Conservation (phyloP, 1,139 yeast species). For the Hemisphaericaspora lyxosophila region DNA sequence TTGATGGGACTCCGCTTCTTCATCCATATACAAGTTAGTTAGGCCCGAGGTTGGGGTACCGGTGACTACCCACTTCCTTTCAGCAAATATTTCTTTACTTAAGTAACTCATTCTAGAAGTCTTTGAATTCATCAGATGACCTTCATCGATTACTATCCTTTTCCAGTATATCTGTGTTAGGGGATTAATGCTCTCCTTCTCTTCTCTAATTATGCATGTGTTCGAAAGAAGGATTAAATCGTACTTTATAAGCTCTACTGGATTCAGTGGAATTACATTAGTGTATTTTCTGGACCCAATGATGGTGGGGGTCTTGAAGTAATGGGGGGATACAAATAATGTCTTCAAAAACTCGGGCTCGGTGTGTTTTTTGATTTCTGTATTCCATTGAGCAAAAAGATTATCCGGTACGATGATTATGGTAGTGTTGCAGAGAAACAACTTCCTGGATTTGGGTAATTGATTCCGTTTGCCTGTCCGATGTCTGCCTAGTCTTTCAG, state of each 20-base stretch:
- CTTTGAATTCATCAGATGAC: conserved; percentile 59
- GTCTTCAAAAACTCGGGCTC: conserved; percentile 33
- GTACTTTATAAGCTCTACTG: conserved; percentile 36
- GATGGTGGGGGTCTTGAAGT: conserved; percentile 23
- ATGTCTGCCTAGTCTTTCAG: conserved; percentile 18
- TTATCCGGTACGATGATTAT: conserved; percentile 67
- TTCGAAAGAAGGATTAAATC: conserved; percentile 57
- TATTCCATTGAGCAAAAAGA: conserved; percentile 63
- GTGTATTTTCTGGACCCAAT: conserved; percentile 18
- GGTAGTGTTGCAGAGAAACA: conserved; percentile 52
- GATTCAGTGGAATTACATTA: conserved; percentile 25
- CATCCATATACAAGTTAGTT: conserved; percentile 57
- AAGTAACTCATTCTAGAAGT: conserved; percentile 49
- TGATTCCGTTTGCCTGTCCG: conserved; percentile 11
- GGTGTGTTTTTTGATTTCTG: conserved; percentile 58
- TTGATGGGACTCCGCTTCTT: conserved; percentile 26
- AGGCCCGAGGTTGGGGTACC: conserved; percentile 77
- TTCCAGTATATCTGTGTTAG: conserved; percentile 59
- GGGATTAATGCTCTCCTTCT: conserved; percentile 21
- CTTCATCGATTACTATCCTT: conserved; percentile 70
- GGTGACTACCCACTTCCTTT: conserved; percentile 70
- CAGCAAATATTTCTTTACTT: conserved; percentile 51
- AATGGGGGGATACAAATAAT: conserved; percentile 35
- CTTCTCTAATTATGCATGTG: conserved; percentile 38
- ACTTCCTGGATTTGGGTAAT: conserved; percentile 16